Evolutionary conservation across 306 rosid genomes (phyloP).

Genomic region (Glycine tomentella): DNA sequence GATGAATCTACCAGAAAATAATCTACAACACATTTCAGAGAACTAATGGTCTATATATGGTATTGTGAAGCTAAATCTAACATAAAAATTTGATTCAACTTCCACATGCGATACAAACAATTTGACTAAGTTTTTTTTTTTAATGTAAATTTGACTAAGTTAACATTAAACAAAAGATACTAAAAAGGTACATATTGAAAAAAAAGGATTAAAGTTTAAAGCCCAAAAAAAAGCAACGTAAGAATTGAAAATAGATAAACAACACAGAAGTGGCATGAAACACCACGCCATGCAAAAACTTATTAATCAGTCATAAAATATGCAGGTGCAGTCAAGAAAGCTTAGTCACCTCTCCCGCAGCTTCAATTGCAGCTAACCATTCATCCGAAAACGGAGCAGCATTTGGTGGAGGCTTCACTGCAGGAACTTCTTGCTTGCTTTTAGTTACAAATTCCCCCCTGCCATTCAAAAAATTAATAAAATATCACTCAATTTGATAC

Average conservation of each 20-base stretch:
- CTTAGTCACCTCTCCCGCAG: conserved; percentile 87
- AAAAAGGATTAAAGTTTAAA: too few species aligned
- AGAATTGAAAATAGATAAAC: conserved; percentile 4
- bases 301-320: conserved; percentile 10
- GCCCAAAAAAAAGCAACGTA: too few species aligned
- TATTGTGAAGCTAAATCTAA: neutral
- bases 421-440: conserved; percentile 53
- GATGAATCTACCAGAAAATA: conserved; percentile 28
- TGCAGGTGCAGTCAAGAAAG: conserved; percentile 6
- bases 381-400: conserved; percentile 88
- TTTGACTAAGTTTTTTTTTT: too few species aligned
- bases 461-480: conserved; percentile 50
- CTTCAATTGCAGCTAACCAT: conserved; percentile 96
- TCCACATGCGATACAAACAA: conserved; percentile 29
- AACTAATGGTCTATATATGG: conserved; percentile 11
- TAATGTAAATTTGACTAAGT: too few species aligned
- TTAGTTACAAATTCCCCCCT: conserved; percentile 52
- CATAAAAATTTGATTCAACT: neutral
- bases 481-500: neutral
- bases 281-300: conserved; percentile 14
- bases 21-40: neutral
- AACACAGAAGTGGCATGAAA: conserved; percentile 21
- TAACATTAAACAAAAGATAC: too few species aligned
- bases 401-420: conserved; percentile 62
- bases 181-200: too few species aligned